Conservation (phyloP, 2,329 filamentous ascomycete species). For the Botryotinia narcissicola region DNA sequence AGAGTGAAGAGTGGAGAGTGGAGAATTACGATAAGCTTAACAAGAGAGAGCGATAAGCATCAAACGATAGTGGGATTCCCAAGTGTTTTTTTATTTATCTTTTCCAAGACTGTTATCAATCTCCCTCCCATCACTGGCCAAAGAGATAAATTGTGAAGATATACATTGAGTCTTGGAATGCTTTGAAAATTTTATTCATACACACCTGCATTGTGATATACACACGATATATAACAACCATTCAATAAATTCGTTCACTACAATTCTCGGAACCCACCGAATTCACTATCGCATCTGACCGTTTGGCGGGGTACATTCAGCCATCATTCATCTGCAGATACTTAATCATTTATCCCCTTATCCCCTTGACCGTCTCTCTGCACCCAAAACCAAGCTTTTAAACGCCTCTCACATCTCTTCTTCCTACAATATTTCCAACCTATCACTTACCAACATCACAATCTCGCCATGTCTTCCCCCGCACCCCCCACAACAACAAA, state of each 20-base stretch:
- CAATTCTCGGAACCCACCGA: neutral
- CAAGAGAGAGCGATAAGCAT: neutral
- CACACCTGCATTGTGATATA: neutral
- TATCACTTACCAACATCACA: neutral
- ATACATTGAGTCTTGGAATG: neutral
- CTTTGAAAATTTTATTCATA: neutral
- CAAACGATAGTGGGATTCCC: neutral
- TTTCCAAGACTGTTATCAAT: neutral
- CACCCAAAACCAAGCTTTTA: neutral
- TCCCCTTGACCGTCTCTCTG: neutral
- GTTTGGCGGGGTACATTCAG: conserved; percentile 5
- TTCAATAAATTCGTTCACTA: neutral
- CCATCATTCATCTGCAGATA: neutral
- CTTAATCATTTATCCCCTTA: neutral
- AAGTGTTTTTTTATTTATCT: neutral
- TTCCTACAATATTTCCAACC: neutral
- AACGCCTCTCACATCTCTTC: neutral
- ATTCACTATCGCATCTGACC: neutral
- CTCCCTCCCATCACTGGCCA: neutral
- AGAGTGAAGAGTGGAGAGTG: neutral
- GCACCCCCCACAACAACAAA: conserved; percentile 38
- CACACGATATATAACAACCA: neutral
- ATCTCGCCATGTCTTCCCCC: conserved; percentile 3
- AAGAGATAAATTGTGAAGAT: neutral
- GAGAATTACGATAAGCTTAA: neutral